Base-by-base conservation (phyloP, 768 basidiomycete genomes). In the Bullera alba region DNA sequence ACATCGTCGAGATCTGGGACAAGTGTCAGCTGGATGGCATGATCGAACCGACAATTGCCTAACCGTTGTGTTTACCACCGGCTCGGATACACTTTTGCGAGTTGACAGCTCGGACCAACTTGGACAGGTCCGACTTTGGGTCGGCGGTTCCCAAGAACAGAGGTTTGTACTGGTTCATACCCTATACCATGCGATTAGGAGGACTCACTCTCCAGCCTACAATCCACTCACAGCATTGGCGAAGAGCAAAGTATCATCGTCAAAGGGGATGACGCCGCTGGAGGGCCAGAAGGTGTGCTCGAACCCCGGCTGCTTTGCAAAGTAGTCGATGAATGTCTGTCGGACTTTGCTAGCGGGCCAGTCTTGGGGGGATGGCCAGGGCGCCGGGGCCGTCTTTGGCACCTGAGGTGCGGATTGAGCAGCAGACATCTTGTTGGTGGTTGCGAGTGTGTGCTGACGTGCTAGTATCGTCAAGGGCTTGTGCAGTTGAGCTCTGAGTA, bases 141-240 rank as follows among this genome's bases (percentile, higher is more conserved):
- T 97, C 95, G 54, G 93, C 90, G 5, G 86, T 96, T 58, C 93
- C 93, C n/a, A 99, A 79, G 73, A 99, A 97, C 56, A 99, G 88
- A 36, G 87, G 76, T 76, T 99, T 97, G 78, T 87, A 97, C 86
- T 97, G 73, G 45, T 74, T 75, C 74, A 75, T 76, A 37, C 71
- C 71, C 70, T 72, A 42, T 28, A 23, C 26, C 5, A 10, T 36
- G 12, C 8, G 26, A 15, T 6, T 6, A 26, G 14, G 46, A 32
- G 54, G 50, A 37, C 23, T 16, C 15, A 15, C 14, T 16, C 28
- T 37, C 37, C 25, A 10, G 38, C 10, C 25, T 43, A 21, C 22
- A 26, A 8, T 49, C 8, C 16, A 60, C 70, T 93, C 53, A 95
- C 95, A 57, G 93, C 93, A 78, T 99, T 99, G 51, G 91, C 90